Conservation (phyloP, 352 stramenopile genomes). For the Pythium phragmitis region DNA sequence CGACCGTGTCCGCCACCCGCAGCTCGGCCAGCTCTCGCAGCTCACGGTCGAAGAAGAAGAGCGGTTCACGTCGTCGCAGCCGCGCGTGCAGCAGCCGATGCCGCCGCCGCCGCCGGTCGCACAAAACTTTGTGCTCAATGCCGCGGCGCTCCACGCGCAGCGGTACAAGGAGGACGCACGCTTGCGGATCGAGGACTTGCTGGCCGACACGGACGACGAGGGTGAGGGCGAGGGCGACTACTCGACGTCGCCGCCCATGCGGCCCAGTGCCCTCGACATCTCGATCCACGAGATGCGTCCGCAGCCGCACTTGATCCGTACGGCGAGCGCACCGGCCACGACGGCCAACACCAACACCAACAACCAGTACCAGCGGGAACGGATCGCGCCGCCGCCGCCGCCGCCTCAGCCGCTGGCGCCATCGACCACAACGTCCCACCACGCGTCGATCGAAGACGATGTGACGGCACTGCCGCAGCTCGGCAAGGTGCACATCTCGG, state of each 20-base stretch:
- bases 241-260: slow-evolving; percentile 21
- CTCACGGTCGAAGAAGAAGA: slow-evolving; percentile 22
- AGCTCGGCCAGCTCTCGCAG: slow-evolving; percentile 19
- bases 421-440: background rate
- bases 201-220: slow-evolving; percentile 27
- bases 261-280: slow-evolving; percentile 23
- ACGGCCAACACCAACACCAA: background rate
- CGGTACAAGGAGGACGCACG: slow-evolving; percentile 21
- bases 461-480: background rate
- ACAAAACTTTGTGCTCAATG: slow-evolving; percentile 21
- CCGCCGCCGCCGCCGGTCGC: slow-evolving; percentile 7
- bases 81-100: background rate
- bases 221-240: slow-evolving; percentile 19
- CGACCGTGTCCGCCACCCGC: slow-evolving; percentile 6
- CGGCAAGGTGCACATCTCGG: slow-evolving; percentile 1
- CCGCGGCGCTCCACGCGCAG: slow-evolving; percentile 6
- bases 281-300: slow-evolving; percentile 9
- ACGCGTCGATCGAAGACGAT: slow-evolving; percentile 2
- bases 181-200: slow-evolving; percentile 20
- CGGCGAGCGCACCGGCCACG: slow-evolving; percentile 12
- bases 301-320: slow-evolving; percentile 17
- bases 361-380: too few relatives aligned
- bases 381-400: too few relatives aligned
- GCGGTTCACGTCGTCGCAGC: slow-evolving; percentile 21
- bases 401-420: background rate